phyloP scores from a whole-genome alignment of 1,284 basidiomycete genomes.

The Cutaneotrichosporon cutaneum region DNA sequence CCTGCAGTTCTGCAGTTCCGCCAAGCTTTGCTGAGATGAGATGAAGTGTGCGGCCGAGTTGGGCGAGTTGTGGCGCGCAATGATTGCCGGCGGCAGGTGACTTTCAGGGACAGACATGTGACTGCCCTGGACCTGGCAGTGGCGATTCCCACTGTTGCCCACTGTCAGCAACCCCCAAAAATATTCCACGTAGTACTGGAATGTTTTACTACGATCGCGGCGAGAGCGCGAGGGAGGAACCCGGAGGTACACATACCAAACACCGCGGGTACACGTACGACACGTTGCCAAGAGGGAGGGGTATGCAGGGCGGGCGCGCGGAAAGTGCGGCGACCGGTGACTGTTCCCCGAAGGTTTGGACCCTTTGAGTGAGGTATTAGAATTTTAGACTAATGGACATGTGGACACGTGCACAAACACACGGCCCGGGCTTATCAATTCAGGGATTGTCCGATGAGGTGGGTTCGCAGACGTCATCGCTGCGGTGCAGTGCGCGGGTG shows the following conservation, averaged over 20 bases:
- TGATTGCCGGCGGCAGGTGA: constrained; percentile 1
- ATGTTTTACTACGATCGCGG: not conserved
- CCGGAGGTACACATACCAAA: not conserved
- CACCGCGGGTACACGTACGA: no score
- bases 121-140: constrained; percentile 1
- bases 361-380: not conserved
- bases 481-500: no score
- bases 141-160: not conserved
- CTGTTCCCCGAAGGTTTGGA: not conserved
- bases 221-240: not conserved
- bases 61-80: no score
- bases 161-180: constrained; percentile 5
- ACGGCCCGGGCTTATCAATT: not conserved
- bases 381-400: not conserved
- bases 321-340: not conserved
- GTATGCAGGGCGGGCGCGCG: not conserved
- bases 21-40: no score
- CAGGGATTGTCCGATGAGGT: not conserved
- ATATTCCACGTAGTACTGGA: not conserved
- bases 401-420: not conserved
- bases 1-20: no score
- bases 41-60: no score
- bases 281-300: no score
- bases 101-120: constrained; percentile 10
- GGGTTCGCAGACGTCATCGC: not conserved